These are phyloP conservation scores for Corynascus novoguineensis DNA, from an alignment of 495 filamentous ascomycete species.

Conservation along the genomic window DNA sequence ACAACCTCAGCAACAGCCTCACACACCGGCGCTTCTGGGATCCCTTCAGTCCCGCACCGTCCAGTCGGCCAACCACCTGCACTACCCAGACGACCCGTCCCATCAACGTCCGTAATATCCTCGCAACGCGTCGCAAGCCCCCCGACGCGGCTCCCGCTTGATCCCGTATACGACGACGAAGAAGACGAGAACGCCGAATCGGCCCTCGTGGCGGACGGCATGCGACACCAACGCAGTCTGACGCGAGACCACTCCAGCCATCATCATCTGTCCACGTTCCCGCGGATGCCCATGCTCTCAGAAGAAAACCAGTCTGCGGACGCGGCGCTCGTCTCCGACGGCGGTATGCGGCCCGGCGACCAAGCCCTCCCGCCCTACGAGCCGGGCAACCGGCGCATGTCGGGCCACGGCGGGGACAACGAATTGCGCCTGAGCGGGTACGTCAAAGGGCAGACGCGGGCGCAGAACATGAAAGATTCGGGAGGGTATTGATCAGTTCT, in stretches of 20 bases:
- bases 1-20: constrained; percentile 10
- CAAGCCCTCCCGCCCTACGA: constrained; percentile 20
- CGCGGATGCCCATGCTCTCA: constrained; percentile 23
- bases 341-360: constrained; percentile 25
- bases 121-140: not conserved
- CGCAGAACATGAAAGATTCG: constrained; percentile 36
- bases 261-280: not conserved
- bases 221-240: constrained; percentile 14
- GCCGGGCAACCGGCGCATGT: constrained; percentile 27
- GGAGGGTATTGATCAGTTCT: constrained; percentile 14
- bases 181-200: constrained; percentile 24
- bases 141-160: constrained; percentile 3
- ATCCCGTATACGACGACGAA: constrained; percentile 25
- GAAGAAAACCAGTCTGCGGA: constrained; percentile 25
- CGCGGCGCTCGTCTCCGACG: constrained; percentile 34
- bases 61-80: not conserved
- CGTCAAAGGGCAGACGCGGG: constrained; percentile 35
- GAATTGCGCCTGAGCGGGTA: constrained; percentile 38
- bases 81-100: constrained; percentile 12
- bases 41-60: constrained; percentile 9
- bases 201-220: constrained; percentile 26
- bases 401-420: constrained; percentile 33
- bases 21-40: not conserved
- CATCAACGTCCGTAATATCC: not conserved
- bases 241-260: constrained; percentile 7